A percentile compares a stretch with the other conserved stretches of the same genome.
phyloP scores from a whole-genome alignment of 495 filamentous ascomycete genomes.

The Penicillium lagena region DNA sequence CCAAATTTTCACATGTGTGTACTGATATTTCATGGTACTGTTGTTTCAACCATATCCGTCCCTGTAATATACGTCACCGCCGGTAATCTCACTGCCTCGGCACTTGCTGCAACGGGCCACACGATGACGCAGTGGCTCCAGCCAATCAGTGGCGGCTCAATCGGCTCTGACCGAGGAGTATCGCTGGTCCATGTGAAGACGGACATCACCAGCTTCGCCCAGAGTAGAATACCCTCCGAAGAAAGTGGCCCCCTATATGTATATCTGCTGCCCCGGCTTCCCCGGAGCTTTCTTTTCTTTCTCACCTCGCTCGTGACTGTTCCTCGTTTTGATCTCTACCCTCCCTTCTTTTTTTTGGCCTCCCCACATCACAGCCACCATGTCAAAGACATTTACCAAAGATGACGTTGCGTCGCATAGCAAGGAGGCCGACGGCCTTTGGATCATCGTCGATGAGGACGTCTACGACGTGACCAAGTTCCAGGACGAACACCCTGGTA shows the following conservation, averaged over 20 bases:
- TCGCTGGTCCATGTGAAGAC: not conserved
- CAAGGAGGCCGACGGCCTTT: conserved; percentile 69
- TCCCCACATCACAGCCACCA: conserved; percentile 32
- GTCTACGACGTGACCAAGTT: conserved; percentile 96
- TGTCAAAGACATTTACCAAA: conserved; percentile 82
- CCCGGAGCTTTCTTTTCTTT: conserved; percentile 1
- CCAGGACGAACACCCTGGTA: conserved; percentile 87
- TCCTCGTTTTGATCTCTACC: not conserved
- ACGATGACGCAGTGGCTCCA: conserved; percentile 20
- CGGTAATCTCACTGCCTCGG: too few relatives aligned
- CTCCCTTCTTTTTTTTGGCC: not conserved
- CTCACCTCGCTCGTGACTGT: conserved; percentile 1
- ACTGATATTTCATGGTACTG: not conserved
- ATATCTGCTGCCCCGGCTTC: conserved; percentile 16
- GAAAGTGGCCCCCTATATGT: not conserved
- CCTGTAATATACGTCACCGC: too few relatives aligned
- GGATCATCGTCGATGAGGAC: conserved; percentile 89
- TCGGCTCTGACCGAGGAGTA: conserved; percentile 14
- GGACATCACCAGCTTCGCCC: not conserved
- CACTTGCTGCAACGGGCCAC: not conserved
- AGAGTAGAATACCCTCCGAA: conserved; percentile 5
- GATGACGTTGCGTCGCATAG: conserved; percentile 87
- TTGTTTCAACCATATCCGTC: too few relatives aligned
- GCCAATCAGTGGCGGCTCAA: conserved; percentile 7
- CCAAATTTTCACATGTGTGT: too few relatives aligned